Evolutionary conservation across 768 basidiomycete species (phyloP).

Genomic region (Tricholoma furcatifolium): DNA sequence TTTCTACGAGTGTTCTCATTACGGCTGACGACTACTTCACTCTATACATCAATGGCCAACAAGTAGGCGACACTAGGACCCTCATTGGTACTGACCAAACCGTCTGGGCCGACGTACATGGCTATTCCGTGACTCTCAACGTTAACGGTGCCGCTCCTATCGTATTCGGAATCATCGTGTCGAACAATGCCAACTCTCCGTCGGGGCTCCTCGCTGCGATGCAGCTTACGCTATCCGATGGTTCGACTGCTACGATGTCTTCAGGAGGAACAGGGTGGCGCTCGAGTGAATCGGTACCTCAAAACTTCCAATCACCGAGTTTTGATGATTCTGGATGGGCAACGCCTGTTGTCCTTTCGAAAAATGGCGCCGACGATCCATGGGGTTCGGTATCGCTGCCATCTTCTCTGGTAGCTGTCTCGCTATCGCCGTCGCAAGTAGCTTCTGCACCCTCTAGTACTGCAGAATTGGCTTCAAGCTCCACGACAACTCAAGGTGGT

Average conservation of each 20-base stretch:
- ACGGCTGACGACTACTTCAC: slow-evolving; percentile 12
- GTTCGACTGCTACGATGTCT: slow-evolving; percentile 1
- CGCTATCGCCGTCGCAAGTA: neutral
- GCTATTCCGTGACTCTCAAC: slow-evolving; percentile 7
- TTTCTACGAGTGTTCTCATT: slow-evolving; percentile 6
- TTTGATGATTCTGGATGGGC: slow-evolving; percentile 7
- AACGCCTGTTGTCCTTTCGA: neutral
- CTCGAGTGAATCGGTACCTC: slow-evolving; percentile 1
- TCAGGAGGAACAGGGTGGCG: slow-evolving; percentile 2
- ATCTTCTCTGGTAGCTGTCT: neutral
- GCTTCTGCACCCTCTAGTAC: neutral
- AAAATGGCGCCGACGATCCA: slow-evolving; percentile 5
- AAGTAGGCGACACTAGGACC: slow-evolving; percentile 4
- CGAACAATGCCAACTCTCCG: neutral
- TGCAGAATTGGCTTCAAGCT: too few relatives aligned
- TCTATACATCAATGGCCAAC: slow-evolving; percentile 8
- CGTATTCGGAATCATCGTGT: slow-evolving; percentile 5
- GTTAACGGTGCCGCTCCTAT: neutral
- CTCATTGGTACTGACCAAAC: neutral
- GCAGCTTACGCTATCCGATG: slow-evolving; percentile 7
- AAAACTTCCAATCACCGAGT: slow-evolving; percentile 1
- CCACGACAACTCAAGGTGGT: too few relatives aligned
- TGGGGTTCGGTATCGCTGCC: neutral
- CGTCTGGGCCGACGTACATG: slow-evolving; percentile 7
- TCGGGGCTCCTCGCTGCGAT: slow-evolving; percentile 5